These are phyloP conservation scores for Penicillium sp. DNA, from an alignment of 2,329 filamentous ascomycete species.

Conservation along the genomic window DNA sequence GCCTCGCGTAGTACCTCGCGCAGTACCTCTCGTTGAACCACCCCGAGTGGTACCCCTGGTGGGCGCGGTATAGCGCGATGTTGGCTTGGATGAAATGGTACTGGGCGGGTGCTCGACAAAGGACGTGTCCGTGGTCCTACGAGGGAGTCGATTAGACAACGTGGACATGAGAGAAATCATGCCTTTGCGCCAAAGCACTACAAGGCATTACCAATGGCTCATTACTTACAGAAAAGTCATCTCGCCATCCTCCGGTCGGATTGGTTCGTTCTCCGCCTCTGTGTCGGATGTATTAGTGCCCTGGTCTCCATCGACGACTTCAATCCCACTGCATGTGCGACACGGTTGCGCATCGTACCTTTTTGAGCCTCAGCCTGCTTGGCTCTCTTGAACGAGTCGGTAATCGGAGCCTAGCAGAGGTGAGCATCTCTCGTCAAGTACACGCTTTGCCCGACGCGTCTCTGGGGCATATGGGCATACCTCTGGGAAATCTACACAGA, in stretches of 20 bases:
- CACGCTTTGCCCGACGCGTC: background rate
- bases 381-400: slow-evolving; percentile 76
- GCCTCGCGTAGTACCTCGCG: slow-evolving; percentile 31
- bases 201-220: background rate
- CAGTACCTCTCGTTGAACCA: slow-evolving; percentile 8
- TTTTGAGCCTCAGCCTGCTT: slow-evolving; percentile 59
- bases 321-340: no score
- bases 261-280: slow-evolving; percentile 38
- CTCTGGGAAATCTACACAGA: slow-evolving; percentile 97
- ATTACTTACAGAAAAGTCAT: slow-evolving; percentile 77
- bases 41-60: slow-evolving; percentile 7
- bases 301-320: background rate
- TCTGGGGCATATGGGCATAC: slow-evolving; percentile 53
- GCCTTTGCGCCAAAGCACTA: no score
- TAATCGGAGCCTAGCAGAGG: slow-evolving; percentile 68
- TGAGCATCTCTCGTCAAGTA: background rate
- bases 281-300: slow-evolving; percentile 19
- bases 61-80: slow-evolving; percentile 33
- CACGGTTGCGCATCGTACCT: slow-evolving; percentile 33
- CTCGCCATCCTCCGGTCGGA: slow-evolving; percentile 59
- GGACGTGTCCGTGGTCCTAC: slow-evolving; percentile 84
- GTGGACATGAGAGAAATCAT: no score
- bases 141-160: slow-evolving; percentile 3
- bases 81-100: slow-evolving; percentile 50
- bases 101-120: slow-evolving; percentile 81